Evolutionary conservation across 148 eudicot species (phyloP), one percentile per base, ranked within the genome.

Genomic region (Chenopodium suecicum): DNA sequence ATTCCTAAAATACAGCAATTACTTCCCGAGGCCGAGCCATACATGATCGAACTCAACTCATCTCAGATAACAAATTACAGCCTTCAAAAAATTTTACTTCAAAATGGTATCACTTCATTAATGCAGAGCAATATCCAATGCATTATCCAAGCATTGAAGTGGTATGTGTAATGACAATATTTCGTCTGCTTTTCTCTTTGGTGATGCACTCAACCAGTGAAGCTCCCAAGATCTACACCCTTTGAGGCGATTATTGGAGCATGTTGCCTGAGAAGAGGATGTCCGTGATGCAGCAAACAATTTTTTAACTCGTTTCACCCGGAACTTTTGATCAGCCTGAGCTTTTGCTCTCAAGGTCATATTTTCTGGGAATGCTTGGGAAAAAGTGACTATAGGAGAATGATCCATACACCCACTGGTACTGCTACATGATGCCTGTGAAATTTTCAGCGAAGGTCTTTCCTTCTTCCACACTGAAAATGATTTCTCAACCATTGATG

Each of bases 121-220:
- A 6, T 31, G 7, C 29, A 9, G 4, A 48, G 8, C 29, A 32
- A 29, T 69, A 84, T 74, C 73, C 70, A 4, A 60, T 76, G 44
- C 83, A 71, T 3, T 52, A 44, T 64, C 75, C 78, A 31, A 69
- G 34, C 75, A 70, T 37, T 81, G 46, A 70, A 86, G 73, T n/a
- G 90, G 90, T 73, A 85, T 86, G 70, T 90, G 92, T 85, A 91
- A 87, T 0, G 96, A 94, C 75, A 94, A 72, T 88, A 94, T 86
- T 60, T 58, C 20, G 37, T 82, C 88, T 41, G 88, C 75, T 68
- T 82, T 84, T 16, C 80, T 86, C 68, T 84, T 80, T 11, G 88
- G 88, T 17, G 81, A 63, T 41, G 78, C 56, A 77, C 79, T 48
- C 64, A 83, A 84, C 92, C 90, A 90, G 48, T 50, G 73, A 54